Conservation (phyloP, 2,329 filamentous ascomycete genomes). For the Ophiostoma piceae region DNA sequence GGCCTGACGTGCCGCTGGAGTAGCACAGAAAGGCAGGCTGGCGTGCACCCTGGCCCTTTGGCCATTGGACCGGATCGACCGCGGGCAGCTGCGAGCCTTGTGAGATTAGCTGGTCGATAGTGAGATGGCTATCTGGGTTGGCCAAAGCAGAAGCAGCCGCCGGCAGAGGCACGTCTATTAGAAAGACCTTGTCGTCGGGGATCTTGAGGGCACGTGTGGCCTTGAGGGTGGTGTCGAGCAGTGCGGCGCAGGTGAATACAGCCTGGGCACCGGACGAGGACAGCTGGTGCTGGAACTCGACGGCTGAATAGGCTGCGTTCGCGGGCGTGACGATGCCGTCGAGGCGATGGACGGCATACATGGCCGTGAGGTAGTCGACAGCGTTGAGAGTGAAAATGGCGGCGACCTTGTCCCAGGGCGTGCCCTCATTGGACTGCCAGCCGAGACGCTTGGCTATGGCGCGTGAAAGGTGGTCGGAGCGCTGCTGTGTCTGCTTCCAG, state of each 20-base stretch:
- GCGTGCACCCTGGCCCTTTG: slow-evolving; percentile 51
- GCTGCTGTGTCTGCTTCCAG: slow-evolving; percentile 21
- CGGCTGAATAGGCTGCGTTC: slow-evolving; percentile 62
- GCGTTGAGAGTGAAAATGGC: slow-evolving; percentile 69
- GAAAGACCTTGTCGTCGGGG: slow-evolving; percentile 56
- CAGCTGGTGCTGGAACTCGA: slow-evolving; percentile 63
- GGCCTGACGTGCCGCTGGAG: slow-evolving; percentile 64
- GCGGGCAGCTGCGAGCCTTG: slow-evolving; percentile 37
- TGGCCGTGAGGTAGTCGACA: slow-evolving; percentile 53
- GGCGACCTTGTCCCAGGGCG: slow-evolving; percentile 72
- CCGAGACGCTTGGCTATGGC: slow-evolving; percentile 61
- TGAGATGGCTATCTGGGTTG: slow-evolving; percentile 39
- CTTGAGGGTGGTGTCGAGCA: slow-evolving; percentile 57
- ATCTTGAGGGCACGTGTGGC: slow-evolving; percentile 58
- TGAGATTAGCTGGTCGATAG: slow-evolving; percentile 55
- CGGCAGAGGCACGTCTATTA: slow-evolving; percentile 54
- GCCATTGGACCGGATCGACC: slow-evolving; percentile 47
- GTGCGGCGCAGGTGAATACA: slow-evolving; percentile 62
- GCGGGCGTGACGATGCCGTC: slow-evolving; percentile 60
- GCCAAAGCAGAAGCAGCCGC: neutral
- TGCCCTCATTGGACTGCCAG: slow-evolving; percentile 63
- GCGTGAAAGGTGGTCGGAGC: slow-evolving; percentile 32
- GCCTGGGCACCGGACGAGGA: slow-evolving; percentile 58
- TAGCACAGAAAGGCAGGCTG: slow-evolving; percentile 64
- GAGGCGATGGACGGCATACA: slow-evolving; percentile 52